These are phyloP conservation scores for Phoma herbarum DNA, from an alignment of 2,329 filamentous ascomycete genomes.

Conservation along the genomic window DNA sequence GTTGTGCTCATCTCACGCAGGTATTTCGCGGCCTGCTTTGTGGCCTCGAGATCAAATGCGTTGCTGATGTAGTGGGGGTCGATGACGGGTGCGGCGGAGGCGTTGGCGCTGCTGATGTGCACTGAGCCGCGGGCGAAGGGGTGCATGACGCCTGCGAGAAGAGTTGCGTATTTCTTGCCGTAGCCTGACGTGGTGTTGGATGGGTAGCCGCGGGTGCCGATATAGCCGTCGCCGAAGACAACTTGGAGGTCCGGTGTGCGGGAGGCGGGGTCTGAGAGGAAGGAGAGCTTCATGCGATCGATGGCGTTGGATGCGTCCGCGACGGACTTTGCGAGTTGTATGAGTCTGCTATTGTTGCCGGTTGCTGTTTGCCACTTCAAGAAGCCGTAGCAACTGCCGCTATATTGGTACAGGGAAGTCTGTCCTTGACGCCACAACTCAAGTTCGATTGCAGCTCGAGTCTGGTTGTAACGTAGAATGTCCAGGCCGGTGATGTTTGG, in stretches of 20 bases:
- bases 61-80: constrained; percentile 34
- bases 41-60: constrained; percentile 30
- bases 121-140: constrained; percentile 39
- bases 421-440: constrained; percentile 44
- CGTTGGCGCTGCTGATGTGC: constrained; percentile 29
- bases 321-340: constrained; percentile 23
- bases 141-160: constrained; percentile 44
- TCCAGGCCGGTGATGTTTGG: constrained; percentile 29
- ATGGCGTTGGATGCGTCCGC: constrained; percentile 24
- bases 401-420: constrained; percentile 52
- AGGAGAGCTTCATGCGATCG: constrained; percentile 35
- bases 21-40: constrained; percentile 26
- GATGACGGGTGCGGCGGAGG: constrained; percentile 26
- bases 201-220: constrained; percentile 48
- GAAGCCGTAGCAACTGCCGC: constrained; percentile 52
- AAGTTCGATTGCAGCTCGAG: constrained; percentile 51
- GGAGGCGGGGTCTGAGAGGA: constrained; percentile 42
- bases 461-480: constrained; percentile 33
- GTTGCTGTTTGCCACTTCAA: constrained; percentile 54
- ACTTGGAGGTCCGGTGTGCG: constrained; percentile 54
- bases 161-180: constrained; percentile 36
- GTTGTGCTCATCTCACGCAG: constrained; percentile 35
- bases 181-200: constrained; percentile 33
- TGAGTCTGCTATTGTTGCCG: constrained; percentile 29
- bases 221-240: constrained; percentile 57